Percentiles rank a stretch among this genome's conserved stretches.
phyloP scores from a whole-genome alignment of 495 filamentous ascomycete genomes.

The Saxispiralis lemnorum region DNA sequence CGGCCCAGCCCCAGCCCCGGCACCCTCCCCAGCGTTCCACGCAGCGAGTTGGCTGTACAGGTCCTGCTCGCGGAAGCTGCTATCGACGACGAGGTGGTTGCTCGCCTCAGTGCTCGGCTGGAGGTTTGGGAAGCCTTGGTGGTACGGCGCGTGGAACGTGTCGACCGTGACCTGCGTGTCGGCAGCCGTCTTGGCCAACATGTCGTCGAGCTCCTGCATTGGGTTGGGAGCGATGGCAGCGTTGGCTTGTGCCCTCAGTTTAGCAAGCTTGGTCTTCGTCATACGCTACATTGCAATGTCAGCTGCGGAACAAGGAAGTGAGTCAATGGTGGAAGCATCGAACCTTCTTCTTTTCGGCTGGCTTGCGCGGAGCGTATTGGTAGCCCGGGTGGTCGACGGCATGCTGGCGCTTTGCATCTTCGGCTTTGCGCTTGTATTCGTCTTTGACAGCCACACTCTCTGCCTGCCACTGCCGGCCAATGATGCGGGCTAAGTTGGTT shows the following conservation, averaged over 20 bases:
- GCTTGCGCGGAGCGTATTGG: conserved; percentile 32
- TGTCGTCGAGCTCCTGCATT: background rate
- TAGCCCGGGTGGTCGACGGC: conserved; percentile 30
- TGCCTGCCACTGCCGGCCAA: conserved; percentile 29
- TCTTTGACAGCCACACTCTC: conserved; percentile 23
- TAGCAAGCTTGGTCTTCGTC: conserved; percentile 17
- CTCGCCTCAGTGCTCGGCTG: background rate
- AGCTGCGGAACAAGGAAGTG: too few relatives aligned
- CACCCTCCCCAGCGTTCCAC: background rate
- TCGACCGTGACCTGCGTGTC: background rate
- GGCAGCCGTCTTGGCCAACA: background rate
- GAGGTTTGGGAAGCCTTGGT: background rate
- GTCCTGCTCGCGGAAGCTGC: background rate
- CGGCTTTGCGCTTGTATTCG: conserved; percentile 23
- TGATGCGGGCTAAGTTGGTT: too few relatives aligned
- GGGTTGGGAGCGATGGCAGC: background rate
- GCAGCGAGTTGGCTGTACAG: background rate
- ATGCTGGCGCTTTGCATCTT: conserved; percentile 27
- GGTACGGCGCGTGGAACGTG: background rate
- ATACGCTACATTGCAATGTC: too few relatives aligned
- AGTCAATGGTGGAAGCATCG: too few relatives aligned
- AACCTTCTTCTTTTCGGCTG: conserved; percentile 30
- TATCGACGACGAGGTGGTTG: background rate
- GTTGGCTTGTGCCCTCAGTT: conserved; percentile 9
- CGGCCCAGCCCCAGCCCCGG: too few relatives aligned